Evolutionary conservation across 2,329 filamentous ascomycete species (phyloP).

Genomic region (Penicillium sp.): DNA sequence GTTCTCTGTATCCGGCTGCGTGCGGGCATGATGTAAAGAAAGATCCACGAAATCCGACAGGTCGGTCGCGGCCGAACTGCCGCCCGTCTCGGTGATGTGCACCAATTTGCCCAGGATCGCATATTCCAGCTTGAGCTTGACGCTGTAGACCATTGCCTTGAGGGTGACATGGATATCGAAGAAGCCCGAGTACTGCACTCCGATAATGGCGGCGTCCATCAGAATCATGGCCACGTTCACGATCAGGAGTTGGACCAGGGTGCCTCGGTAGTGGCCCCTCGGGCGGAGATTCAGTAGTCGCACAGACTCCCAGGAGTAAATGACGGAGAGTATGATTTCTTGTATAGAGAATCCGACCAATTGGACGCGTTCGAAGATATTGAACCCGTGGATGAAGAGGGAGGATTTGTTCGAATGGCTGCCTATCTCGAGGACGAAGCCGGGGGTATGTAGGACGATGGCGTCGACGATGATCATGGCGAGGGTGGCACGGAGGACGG

Average conservation of each 20-base stretch:
- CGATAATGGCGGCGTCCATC: slow-evolving; percentile 38
- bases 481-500: slow-evolving; percentile 32
- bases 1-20: slow-evolving; percentile 7
- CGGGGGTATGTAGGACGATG: slow-evolving; percentile 36
- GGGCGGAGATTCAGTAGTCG: slow-evolving; percentile 41
- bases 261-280: slow-evolving; percentile 30
- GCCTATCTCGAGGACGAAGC: slow-evolving; percentile 36
- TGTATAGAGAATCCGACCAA: slow-evolving; percentile 49
- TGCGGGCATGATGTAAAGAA: slow-evolving; percentile 9
- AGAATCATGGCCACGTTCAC: slow-evolving; percentile 42
- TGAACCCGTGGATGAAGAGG: slow-evolving; percentile 29
- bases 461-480: slow-evolving; percentile 40
- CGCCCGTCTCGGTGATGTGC: slow-evolving; percentile 15
- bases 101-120: slow-evolving; percentile 38
- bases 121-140: slow-evolving; percentile 44
- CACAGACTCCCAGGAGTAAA: slow-evolving; percentile 47
- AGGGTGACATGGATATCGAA: slow-evolving; percentile 39
- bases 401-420: slow-evolving; percentile 23
- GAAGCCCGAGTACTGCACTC: slow-evolving; percentile 34
- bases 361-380: slow-evolving; percentile 46
- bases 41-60: slow-evolving; percentile 22
- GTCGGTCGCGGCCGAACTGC: slow-evolving; percentile 15
- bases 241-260: slow-evolving; percentile 40
- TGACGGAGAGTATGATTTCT: slow-evolving; percentile 44
- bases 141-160: slow-evolving; percentile 40